Evolutionary conservation across 2,329 filamentous ascomycete species (phyloP), one percentile per base, ranked within the genome.

Genomic region (Stylonectria norvegica): DNA sequence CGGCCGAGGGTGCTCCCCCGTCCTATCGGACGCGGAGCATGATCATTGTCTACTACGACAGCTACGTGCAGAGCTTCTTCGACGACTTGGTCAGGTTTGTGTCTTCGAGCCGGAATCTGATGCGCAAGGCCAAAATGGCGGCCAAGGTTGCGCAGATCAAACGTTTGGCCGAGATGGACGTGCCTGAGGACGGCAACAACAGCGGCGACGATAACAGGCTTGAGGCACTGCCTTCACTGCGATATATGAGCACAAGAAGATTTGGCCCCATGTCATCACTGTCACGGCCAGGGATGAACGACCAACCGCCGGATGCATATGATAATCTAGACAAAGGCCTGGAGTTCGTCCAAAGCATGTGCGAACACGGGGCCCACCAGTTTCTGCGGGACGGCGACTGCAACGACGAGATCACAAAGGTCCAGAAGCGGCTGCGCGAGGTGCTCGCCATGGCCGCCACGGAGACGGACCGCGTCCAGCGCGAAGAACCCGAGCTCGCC

Each of bases 31-130:
- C 81, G 4, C 79, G 85, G 50, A 83, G 76, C 42, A 85, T 88
- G 73, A 83, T 91, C 28, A 83, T 93, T 28, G 86, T 96, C n/a
- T 90, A 89, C 64, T 96, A 96, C 60, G 90, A 96, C 60, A 87
- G 85, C 52, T 83, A 88, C 47, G 83, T 94, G 4, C 89, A 96
- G 60, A 80, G 80, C 36, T 81, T 84, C 27, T 89, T 96, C 50
- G 89, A 95, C 55, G 75, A 84, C 40, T 69, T 95, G 35, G 89
- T 95, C 41, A 83, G 88, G 47, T 85, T 86, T 40, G 82, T 96
- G 23, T 88, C 86, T 5, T 79, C 80, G 2, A 86, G 85, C 35
- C 75, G 90, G 42, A 95, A 95, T 64, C 73, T 87, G 50, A 83
- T 96, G 62, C 83, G 90, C 34, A 94, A 91, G 65, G 88, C 85